Evolutionary conservation across 305 asterid species (phyloP), one percentile per base, ranked within the genome.

Genomic region (Fraxinus dipetala): DNA sequence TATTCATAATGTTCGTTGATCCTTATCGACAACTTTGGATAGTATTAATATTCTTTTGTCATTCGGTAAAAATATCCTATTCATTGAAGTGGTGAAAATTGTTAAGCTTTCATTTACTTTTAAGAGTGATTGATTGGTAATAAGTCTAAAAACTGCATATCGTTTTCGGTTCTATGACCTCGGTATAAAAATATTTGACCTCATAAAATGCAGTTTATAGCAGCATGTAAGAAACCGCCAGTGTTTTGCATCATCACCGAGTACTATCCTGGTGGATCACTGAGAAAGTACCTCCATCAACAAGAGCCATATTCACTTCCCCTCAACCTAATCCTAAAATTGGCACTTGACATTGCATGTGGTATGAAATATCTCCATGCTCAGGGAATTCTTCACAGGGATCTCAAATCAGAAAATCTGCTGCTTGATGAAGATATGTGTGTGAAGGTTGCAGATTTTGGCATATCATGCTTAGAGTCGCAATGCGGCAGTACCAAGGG

Each of bases 321-420:
- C 74, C 87, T 90, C 82, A 88, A 83, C 86, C 90, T 95, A 2
- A 90, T 95, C 7, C 85, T 95, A 20, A 94, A 91, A 81, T 80
- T 95, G 83, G 88, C 97, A 0, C 89, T 95, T 61, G 98, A 94
- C 91, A 93, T 95, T 85, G 98, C 98, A 14, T 94, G 84, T 13
- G 99, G 98, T 1, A 94, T 95, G 98, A 93, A 88, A 80, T 95
- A 95, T 87, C 98, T 95, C 81, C 99, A 95, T 82, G 91, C 93
- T 6, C 91, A 83, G 80, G 99, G 99, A 76, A 95, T 95, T 79
- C 96, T 95, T 77, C 99, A 95, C 90, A 79, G 99, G 78, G 99
- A 95, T 87, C 97, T 95, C 32, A 95, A 95, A 80, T 95, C 99
- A 0, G 99, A 94, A 83, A 96, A 96, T 84, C 90, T 96, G 45